phyloP scores from a whole-genome alignment of 2,329 filamentous ascomycete species.

The Metarhizium guizhouense region DNA sequence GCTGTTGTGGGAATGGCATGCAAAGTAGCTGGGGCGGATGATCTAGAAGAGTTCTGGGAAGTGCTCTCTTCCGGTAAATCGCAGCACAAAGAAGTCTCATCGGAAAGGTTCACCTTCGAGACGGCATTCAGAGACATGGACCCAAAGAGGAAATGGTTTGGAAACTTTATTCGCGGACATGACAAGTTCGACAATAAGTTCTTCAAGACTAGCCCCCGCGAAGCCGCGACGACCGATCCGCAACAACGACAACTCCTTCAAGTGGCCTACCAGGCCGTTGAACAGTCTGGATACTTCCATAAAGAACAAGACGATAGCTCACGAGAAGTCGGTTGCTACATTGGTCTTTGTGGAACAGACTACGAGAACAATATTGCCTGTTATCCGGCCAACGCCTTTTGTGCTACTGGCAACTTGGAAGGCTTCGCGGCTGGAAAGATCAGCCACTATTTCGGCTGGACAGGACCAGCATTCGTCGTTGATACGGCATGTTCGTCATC shows the following conservation, averaged over 20 bases:
- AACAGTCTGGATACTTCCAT: slow-evolving; percentile 16
- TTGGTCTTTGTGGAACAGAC: slow-evolving; percentile 27
- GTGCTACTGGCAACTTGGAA: neutral
- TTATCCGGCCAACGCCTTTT: slow-evolving; percentile 17
- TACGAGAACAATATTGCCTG: slow-evolving; percentile 32
- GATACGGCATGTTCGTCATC: slow-evolving; percentile 8
- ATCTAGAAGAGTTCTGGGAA: slow-evolving; percentile 25
- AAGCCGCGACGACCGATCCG: slow-evolving; percentile 29
- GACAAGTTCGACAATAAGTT: slow-evolving; percentile 29
- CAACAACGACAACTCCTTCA: slow-evolving; percentile 29
- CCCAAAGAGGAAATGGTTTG: slow-evolving; percentile 9
- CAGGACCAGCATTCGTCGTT: slow-evolving; percentile 3
- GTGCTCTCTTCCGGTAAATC: slow-evolving; percentile 10
- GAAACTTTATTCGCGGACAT: slow-evolving; percentile 14
- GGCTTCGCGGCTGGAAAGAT: slow-evolving; percentile 2
- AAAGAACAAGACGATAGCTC: neutral
- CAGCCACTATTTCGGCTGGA: slow-evolving; percentile 3
- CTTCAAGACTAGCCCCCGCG: slow-evolving; percentile 29
- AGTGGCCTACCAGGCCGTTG: slow-evolving; percentile 30
- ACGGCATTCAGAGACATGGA: neutral
- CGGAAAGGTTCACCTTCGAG: neutral
- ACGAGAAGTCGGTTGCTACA: neutral
- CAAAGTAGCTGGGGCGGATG: slow-evolving; percentile 25
- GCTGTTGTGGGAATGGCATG: slow-evolving; percentile 32
- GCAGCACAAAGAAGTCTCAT: slow-evolving; percentile 5